Percentiles rank a stretch among this genome's conserved stretches.
Conservation (phyloP, 148 eudicot species). For the Chenopodium suecicum region DNA sequence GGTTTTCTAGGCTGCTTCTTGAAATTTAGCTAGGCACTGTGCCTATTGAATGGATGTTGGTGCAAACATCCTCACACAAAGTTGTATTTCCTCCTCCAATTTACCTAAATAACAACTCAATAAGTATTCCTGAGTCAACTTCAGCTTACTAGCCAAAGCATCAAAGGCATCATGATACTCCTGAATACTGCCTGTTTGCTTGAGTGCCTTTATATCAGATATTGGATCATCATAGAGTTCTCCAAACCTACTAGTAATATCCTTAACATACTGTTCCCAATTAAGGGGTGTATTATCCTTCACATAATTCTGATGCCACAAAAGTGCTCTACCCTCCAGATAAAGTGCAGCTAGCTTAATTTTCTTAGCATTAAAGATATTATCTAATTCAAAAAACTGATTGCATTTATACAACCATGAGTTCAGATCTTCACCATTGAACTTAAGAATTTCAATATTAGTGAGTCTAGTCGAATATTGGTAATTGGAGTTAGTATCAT, state of each 20-base stretch:
- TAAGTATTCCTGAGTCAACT: neutral
- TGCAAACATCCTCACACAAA: neutral
- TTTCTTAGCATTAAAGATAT: too few relatives aligned
- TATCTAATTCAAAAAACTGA: too few relatives aligned
- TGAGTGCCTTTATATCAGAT: neutral
- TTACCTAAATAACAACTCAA: neutral
- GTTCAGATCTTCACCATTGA: too few relatives aligned
- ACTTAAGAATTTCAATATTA: too few relatives aligned
- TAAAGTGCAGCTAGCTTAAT: too few relatives aligned
- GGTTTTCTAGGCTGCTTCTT: neutral
- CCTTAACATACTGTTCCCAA: neutral
- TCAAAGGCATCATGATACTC: neutral
- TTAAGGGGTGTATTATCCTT: too few relatives aligned
- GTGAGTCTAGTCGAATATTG: too few relatives aligned
- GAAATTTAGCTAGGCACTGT: neutral
- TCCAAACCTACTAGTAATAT: neutral
- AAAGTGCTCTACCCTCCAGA: too few relatives aligned
- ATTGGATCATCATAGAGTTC: neutral
- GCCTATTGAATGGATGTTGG: neutral
- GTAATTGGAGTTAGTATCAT: neutral
- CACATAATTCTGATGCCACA: too few relatives aligned
- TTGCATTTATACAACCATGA: too few relatives aligned
- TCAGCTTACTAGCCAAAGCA: neutral
- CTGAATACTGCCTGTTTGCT: neutral
- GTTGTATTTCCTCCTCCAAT: neutral